Conservation (phyloP, 2,329 filamentous ascomycete species). For the Mariannaea elegans region DNA sequence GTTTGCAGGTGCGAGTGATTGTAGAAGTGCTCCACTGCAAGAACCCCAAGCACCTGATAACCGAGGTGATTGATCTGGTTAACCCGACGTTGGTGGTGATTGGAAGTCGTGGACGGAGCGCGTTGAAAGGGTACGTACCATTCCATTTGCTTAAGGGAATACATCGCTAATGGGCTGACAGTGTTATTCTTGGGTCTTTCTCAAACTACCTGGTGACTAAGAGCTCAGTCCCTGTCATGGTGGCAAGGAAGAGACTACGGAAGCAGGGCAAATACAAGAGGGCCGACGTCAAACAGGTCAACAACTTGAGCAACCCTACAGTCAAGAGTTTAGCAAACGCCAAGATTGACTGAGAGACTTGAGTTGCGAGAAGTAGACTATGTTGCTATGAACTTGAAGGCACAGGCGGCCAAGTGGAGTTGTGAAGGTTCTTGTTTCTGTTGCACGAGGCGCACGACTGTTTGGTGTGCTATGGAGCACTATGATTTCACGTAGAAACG, state of each 20-base stretch:
- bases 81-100: conserved; percentile 93
- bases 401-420: conserved; percentile 17
- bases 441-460: conserved; percentile 14
- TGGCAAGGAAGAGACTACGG: conserved; percentile 86
- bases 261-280: conserved; percentile 87
- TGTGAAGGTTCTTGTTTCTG: conserved; percentile 23
- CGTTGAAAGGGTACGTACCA: conserved; percentile 82
- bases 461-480: background rate
- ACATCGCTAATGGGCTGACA: conserved; percentile 52
- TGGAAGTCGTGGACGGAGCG: conserved; percentile 89
- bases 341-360: conserved; percentile 72
- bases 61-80: conserved; percentile 94
- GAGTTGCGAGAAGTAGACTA: background rate
- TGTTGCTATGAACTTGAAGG: conserved; percentile 9
- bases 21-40: conserved; percentile 99
- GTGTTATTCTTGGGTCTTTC: conserved; percentile 94
- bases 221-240: conserved; percentile 97
- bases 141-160: background rate
- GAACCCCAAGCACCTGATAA: conserved; percentile 94
- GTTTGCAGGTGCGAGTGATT: conserved; percentile 89
- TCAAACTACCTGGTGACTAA: conserved; percentile 98
- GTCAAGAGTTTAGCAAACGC: conserved; percentile 74
- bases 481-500: conserved; percentile 16
- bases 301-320: conserved; percentile 79
- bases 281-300: conserved; percentile 74